A percentile compares a stretch with the other conserved stretches of the same genome.
These are phyloP conservation scores for Tardiomyces depauwii DNA, from an alignment of 1,139 yeast genomes.

Conservation along the genomic window DNA sequence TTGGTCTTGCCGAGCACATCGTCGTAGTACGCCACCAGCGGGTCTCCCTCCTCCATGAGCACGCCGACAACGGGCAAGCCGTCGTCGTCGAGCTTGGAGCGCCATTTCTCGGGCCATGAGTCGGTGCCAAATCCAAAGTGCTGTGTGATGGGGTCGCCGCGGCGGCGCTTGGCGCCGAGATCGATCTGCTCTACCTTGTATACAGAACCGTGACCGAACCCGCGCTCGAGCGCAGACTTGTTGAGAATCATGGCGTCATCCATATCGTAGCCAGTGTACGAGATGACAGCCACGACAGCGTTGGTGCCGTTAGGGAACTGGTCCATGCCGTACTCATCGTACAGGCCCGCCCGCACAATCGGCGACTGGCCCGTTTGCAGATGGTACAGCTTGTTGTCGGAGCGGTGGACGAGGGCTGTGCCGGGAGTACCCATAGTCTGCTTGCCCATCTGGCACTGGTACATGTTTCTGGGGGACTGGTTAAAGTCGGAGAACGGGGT, in stretches of 20 bases:
- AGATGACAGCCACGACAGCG: slow-evolving; percentile 97
- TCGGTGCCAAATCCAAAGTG: slow-evolving; percentile 93
- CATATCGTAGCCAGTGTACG: slow-evolving; percentile 99
- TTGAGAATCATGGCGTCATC: slow-evolving; percentile 98
- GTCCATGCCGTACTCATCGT: slow-evolving; percentile 96
- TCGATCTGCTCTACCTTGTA: slow-evolving; percentile 91
- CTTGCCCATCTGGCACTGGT: slow-evolving; percentile 99
- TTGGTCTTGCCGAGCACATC: slow-evolving; percentile 87
- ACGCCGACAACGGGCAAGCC: slow-evolving; percentile 90
- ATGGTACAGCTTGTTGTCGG: slow-evolving; percentile 89
- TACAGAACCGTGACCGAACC: slow-evolving; percentile 95
- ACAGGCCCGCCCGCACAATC: slow-evolving; percentile 83
- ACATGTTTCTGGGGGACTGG: slow-evolving; percentile 99
- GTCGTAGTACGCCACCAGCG: slow-evolving; percentile 85
- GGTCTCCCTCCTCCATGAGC: slow-evolving; percentile 89
- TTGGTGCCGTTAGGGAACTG: slow-evolving; percentile 98
- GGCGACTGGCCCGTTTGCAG: slow-evolving; percentile 97
- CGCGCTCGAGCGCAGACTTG: slow-evolving; percentile 95
- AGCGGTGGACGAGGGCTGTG: slow-evolving; percentile 82
- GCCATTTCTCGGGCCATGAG: slow-evolving; percentile 88
- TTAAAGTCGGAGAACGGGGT: slow-evolving; percentile 98
- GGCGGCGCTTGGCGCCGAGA: slow-evolving; percentile 61
- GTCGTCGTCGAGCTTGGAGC: slow-evolving; percentile 76
- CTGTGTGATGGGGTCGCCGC: slow-evolving; percentile 92
- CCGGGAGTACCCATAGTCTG: slow-evolving; percentile 99